Percentiles rank a stretch among this genome's conserved stretches.
phyloP scores from a whole-genome alignment of 2,329 filamentous ascomycete species.

The Cladosporium sphaerospermum region DNA sequence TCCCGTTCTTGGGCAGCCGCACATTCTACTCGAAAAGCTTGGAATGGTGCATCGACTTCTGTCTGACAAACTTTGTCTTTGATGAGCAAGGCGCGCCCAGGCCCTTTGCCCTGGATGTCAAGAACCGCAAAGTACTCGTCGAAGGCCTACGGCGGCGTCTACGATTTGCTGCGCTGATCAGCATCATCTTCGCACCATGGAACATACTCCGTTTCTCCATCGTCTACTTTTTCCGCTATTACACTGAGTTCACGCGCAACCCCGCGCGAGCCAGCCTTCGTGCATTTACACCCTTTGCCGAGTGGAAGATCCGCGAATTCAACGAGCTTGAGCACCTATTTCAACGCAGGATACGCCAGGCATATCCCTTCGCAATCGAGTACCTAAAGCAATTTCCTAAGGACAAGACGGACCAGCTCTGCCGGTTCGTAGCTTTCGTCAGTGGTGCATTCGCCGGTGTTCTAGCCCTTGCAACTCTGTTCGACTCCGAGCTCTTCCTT shows the following conservation, averaged over 20 bases:
- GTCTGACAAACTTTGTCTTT: conserved; percentile 90
- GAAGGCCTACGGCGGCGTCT: conserved; percentile 72
- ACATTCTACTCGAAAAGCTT: conserved; percentile 85
- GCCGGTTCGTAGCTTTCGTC: conserved; percentile 79
- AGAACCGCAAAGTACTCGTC: conserved; percentile 71
- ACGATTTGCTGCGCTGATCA: conserved; percentile 75
- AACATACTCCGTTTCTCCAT: conserved; percentile 80
- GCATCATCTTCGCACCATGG: conserved; percentile 79
- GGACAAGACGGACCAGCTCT: conserved; percentile 80
- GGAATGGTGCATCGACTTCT: conserved; percentile 86
- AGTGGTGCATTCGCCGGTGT: conserved; percentile 81
- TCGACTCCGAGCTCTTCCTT: conserved; percentile 85
- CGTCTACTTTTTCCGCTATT: conserved; percentile 90
- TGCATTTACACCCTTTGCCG: conserved; percentile 84
- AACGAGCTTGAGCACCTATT: conserved; percentile 94
- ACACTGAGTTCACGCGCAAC: conserved; percentile 95
- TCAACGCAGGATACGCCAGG: conserved; percentile 84
- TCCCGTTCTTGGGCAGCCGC: conserved; percentile 73
- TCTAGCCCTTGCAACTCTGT: conserved; percentile 73
- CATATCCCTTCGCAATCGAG: conserved; percentile 82
- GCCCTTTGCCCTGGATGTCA: conserved; percentile 76
- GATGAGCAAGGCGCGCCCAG: conserved; percentile 82
- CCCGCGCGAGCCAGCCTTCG: conserved; percentile 80
- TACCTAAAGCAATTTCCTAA: conserved; percentile 97
- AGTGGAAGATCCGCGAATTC: conserved; percentile 98